Evolutionary conservation across 345 rosid genomes (phyloP).

Genomic region (Eucalyptus microcorys): DNA sequence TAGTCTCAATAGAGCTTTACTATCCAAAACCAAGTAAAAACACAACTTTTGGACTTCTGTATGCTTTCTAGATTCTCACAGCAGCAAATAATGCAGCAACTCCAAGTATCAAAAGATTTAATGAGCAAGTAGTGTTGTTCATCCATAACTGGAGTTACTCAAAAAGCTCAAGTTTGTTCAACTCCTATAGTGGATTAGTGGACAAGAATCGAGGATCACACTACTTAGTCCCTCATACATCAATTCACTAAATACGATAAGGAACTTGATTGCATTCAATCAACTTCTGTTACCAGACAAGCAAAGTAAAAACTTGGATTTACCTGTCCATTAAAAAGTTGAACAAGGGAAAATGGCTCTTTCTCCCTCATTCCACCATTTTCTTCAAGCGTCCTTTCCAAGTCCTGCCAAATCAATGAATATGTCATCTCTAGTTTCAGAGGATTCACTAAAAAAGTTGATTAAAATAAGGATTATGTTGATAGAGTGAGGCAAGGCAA

Average conservation of each 20-base stretch:
- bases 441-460: background rate
- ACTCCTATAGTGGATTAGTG: background rate
- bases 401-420: constrained; percentile 32
- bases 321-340: constrained; percentile 42
- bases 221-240: background rate
- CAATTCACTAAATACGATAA: background rate
- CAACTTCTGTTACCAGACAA: background rate
- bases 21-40: background rate
- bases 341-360: constrained; percentile 68
- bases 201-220: background rate
- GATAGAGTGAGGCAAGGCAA: background rate
- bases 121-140: background rate
- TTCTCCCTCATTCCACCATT: constrained; percentile 58
- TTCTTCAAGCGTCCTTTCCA: constrained; percentile 54
- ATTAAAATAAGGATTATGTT: background rate
- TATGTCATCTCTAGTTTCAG: background rate
- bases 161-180: background rate
- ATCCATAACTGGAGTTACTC: background rate
- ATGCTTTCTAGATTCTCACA: background rate
- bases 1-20: background rate
- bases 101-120: background rate
- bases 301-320: background rate
- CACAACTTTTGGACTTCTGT: background rate
- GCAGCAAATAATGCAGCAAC: background rate
- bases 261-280: background rate